phyloP scores from a whole-genome alignment of 768 basidiomycete genomes.

The Rhodosporidiobolus odoratus region DNA sequence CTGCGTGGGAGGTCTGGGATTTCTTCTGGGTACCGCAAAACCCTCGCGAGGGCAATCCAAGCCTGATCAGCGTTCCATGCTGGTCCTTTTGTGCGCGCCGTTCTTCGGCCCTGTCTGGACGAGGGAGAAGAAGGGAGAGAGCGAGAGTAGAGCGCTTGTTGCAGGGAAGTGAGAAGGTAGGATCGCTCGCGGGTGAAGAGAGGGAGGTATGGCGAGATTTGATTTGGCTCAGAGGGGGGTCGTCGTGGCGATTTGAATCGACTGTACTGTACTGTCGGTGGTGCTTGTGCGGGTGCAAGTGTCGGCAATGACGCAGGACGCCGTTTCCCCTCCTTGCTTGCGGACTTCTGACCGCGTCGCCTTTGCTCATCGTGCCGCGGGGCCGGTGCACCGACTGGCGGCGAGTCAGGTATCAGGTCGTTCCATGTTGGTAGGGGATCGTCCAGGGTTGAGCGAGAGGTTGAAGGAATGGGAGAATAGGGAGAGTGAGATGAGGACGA shows the following conservation, averaged over 20 bases:
- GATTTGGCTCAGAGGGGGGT: neutral
- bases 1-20: neutral
- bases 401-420: neutral
- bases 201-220: constrained; percentile 31
- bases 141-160: neutral
- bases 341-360: too few relatives aligned
- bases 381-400: too few relatives aligned
- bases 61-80: neutral
- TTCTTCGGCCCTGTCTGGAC: neutral
- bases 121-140: neutral
- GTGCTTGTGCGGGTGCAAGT: neutral
- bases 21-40: constrained; percentile 15
- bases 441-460: constrained; percentile 5
- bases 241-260: neutral
- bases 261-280: neutral
- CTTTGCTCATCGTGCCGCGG: too few relatives aligned
- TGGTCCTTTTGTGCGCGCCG: neutral
- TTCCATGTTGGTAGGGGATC: constrained; percentile 1
- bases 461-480: neutral
- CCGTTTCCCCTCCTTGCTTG: too few relatives aligned
- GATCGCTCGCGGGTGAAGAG: constrained; percentile 29
- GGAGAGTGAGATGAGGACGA: neutral
- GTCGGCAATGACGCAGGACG: too few relatives aligned
- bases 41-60: constrained; percentile 10
- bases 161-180: constrained; percentile 17